Conservation (phyloP, 441 rosid species). For the Erodium texanum region DNA sequence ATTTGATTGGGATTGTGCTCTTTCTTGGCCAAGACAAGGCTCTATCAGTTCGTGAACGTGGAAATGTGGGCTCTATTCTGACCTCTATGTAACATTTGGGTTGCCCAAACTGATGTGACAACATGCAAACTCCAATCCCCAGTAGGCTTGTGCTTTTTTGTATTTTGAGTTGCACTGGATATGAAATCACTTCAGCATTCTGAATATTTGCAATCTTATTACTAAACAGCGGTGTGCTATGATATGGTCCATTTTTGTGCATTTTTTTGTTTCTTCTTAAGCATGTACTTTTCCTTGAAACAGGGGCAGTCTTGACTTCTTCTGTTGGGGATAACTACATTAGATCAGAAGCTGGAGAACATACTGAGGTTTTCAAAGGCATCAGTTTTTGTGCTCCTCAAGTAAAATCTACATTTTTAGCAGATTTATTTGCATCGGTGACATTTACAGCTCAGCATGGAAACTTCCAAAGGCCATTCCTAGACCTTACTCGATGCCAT, state of each 20-base stretch:
- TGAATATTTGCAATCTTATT: background rate
- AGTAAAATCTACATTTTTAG: slow-evolving; percentile 48
- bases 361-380: slow-evolving; percentile 30
- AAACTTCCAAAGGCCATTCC: slow-evolving; percentile 59
- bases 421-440: slow-evolving; percentile 61
- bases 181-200: background rate
- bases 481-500: slow-evolving; percentile 72
- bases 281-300: background rate
- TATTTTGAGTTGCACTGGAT: background rate
- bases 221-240: background rate
- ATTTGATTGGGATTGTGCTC: no score
- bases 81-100: no score
- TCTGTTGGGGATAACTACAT: slow-evolving; percentile 51
- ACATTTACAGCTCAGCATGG: slow-evolving; percentile 80
- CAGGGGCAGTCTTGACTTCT: slow-evolving; percentile 64
- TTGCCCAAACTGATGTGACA: no score
- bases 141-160: no score
- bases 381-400: slow-evolving; percentile 38
- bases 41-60: no score
- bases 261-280: background rate
- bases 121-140: no score
- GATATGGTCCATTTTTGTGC: background rate
- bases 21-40: no score
- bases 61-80: no score
- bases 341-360: slow-evolving; percentile 29